These are phyloP conservation scores for Gautieria morchelliformis DNA, from an alignment of 768 basidiomycete genomes.

Conservation along the genomic window DNA sequence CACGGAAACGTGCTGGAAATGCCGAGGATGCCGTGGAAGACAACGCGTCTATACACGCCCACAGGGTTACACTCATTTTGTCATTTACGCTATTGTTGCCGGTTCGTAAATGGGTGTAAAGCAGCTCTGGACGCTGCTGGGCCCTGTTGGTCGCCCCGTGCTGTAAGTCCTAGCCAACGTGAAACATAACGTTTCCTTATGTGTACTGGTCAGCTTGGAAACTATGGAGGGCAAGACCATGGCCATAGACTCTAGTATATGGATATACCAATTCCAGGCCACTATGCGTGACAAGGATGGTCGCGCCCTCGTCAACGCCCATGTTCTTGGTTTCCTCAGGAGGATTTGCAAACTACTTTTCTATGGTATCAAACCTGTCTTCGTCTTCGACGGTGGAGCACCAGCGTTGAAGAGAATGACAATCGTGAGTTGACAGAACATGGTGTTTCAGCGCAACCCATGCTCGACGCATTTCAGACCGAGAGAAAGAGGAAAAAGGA, in stretches of 20 bases:
- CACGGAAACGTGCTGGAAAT: too few relatives aligned
- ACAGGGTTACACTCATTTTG: neutral
- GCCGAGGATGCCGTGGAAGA: neutral
- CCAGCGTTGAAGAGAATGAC: slow-evolving; percentile 83
- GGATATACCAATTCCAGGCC: slow-evolving; percentile 99
- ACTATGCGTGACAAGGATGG: slow-evolving; percentile 99
- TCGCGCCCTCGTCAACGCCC: slow-evolving; percentile 80
- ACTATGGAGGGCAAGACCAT: slow-evolving; percentile 90
- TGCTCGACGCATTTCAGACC: slow-evolving; percentile 34
- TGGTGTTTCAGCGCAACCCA: slow-evolving; percentile 5
- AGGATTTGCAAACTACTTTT: slow-evolving; percentile 92
- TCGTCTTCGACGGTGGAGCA: slow-evolving; percentile 97
- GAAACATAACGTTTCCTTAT: neutral
- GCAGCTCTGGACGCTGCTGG: slow-evolving; percentile 85
- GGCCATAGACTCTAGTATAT: slow-evolving; percentile 98
- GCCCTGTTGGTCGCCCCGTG: slow-evolving; percentile 90
- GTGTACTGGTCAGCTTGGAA: slow-evolving; percentile 55
- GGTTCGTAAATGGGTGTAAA: slow-evolving; percentile 81
- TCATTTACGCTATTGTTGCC: neutral
- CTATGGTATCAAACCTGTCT: slow-evolving; percentile 97
- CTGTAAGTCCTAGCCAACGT: slow-evolving; percentile 42
- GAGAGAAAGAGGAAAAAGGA: slow-evolving; percentile 86
- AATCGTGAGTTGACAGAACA: slow-evolving; percentile 45
- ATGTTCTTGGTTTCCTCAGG: slow-evolving; percentile 83
- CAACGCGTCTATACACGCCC: neutral